Evolutionary conservation across 2,329 filamentous ascomycete genomes (phyloP).

Genomic region (Beauveria varroae): DNA sequence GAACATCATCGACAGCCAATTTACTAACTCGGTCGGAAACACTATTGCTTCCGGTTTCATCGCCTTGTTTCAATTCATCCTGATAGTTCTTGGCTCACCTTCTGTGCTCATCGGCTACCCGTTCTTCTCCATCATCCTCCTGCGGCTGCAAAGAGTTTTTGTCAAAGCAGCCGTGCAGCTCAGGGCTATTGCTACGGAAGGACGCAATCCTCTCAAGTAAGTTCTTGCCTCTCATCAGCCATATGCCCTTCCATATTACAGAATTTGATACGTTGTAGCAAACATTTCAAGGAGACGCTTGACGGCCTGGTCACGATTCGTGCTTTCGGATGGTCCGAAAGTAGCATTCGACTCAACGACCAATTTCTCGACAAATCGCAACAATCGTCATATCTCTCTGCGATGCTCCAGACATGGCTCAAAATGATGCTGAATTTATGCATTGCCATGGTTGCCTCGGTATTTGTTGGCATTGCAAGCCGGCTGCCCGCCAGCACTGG

Average conservation of each 20-base stretch:
- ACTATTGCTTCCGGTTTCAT: background rate
- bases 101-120: conserved; percentile 1
- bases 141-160: background rate
- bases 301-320: conserved; percentile 5
- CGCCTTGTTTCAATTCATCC: background rate
- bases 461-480: conserved; percentile 5
- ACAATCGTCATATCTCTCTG: background rate
- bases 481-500: background rate
- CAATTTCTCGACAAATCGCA: conserved; percentile 1
- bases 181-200: conserved; percentile 1
- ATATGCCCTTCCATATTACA: too few species aligned
- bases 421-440: background rate
- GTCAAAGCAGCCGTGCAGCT: background rate
- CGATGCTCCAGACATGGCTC: conserved; percentile 1
- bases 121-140: background rate
- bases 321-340: conserved; percentile 2
- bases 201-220: conserved; percentile 3
- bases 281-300: conserved; percentile 4
- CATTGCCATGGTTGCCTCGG: conserved; percentile 1
- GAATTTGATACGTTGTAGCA: background rate
- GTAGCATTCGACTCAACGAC: background rate
- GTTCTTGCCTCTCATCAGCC: background rate
- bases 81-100: background rate
- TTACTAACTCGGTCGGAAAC: background rate
- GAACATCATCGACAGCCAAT: background rate